phyloP scores from a whole-genome alignment of 2,329 filamentous ascomycete species.

The Mycogone perniciosa region DNA sequence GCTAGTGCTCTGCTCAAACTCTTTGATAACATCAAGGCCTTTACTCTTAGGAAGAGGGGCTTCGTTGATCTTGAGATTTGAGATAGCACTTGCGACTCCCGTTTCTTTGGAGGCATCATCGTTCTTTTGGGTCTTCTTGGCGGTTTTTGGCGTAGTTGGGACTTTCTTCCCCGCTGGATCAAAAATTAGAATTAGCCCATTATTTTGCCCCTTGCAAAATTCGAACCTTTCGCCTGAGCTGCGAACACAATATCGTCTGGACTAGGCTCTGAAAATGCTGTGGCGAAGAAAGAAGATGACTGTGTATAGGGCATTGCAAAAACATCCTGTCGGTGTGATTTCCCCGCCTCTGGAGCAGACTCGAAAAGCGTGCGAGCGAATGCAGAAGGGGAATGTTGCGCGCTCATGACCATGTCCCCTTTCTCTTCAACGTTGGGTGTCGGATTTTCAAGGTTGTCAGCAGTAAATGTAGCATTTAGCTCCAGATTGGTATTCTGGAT shows the following conservation, averaged over 20 bases:
- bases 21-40: constrained; percentile 76
- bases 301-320: constrained; percentile 45
- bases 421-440: neutral
- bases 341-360: constrained; percentile 27
- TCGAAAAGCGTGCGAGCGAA: constrained; percentile 51
- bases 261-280: constrained; percentile 77
- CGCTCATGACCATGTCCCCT: constrained; percentile 16
- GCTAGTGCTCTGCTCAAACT: constrained; percentile 66
- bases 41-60: constrained; percentile 60
- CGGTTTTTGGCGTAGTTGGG: constrained; percentile 22
- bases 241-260: constrained; percentile 84
- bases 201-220: constrained; percentile 44
- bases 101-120: constrained; percentile 20
- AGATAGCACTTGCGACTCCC: constrained; percentile 25
- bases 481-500: neutral
- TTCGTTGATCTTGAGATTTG: constrained; percentile 41
- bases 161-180: constrained; percentile 48
- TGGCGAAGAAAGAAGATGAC: constrained; percentile 43
- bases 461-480: neutral
- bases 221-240: constrained; percentile 86
- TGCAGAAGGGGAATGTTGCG: constrained; percentile 39
- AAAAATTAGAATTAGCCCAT: constrained; percentile 47
- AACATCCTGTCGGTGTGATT: constrained; percentile 25
- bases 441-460: neutral
- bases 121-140: constrained; percentile 35